phyloP scores from a whole-genome alignment of 192 early-diverging fungal species.

The Umbelopsis ramanniana region DNA sequence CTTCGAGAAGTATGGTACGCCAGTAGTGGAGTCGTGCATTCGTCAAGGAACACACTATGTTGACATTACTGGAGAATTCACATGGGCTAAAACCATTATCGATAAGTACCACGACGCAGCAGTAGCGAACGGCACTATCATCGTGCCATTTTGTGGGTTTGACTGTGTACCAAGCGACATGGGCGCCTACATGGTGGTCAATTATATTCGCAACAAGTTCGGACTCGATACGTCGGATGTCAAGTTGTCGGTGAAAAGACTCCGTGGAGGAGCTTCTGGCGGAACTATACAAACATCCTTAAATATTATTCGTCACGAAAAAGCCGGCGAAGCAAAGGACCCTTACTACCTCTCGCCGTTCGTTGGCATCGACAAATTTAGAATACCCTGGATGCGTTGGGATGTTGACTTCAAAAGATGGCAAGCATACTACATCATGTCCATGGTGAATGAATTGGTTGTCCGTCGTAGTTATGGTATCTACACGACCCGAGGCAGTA shows the following conservation, averaged over 20 bases:
- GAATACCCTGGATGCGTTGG: constrained; percentile 44
- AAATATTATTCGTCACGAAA: constrained; percentile 30
- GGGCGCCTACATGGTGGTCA: constrained; percentile 74
- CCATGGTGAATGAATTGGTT: constrained; percentile 61
- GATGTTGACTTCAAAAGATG: constrained; percentile 60
- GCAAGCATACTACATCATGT: constrained; percentile 71
- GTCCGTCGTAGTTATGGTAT: constrained; percentile 69
- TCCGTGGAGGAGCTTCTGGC: constrained; percentile 64
- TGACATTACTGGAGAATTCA: constrained; percentile 86
- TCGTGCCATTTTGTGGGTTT: constrained; percentile 87
- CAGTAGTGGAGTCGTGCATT: constrained; percentile 73
- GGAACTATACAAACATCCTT: constrained; percentile 64
- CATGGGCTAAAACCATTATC: constrained; percentile 68
- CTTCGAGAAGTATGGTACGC: constrained; percentile 71
- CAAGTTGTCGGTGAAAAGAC: constrained; percentile 60
- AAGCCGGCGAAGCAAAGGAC: constrained; percentile 1
- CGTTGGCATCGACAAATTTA: constrained; percentile 40
- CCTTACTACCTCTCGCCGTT: constrained; percentile 33
- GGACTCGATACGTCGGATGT: constrained; percentile 57
- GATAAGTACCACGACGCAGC: constrained; percentile 72
- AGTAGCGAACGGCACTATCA: constrained; percentile 60
- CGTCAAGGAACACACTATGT: constrained; percentile 79
- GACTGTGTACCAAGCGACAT: constrained; percentile 92
- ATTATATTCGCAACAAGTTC: constrained; percentile 54
- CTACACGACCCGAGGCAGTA: constrained; percentile 37